A percentile compares a stretch with the other conserved stretches of the same genome.
These are phyloP conservation scores for Leavenworthia alabamica DNA, from an alignment of 345 rosid species.

Conservation along the genomic window DNA sequence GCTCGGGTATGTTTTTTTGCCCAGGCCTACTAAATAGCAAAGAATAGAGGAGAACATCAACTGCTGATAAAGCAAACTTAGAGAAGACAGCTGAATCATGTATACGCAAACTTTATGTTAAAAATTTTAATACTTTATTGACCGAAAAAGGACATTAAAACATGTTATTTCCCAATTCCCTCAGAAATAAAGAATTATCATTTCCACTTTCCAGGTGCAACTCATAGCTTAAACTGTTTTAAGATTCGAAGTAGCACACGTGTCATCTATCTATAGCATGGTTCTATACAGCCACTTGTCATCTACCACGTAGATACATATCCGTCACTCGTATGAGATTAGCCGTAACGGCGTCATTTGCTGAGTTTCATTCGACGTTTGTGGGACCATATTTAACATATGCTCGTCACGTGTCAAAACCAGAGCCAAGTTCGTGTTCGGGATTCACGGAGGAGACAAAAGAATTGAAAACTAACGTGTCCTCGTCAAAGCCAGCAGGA, in stretches of 20 bases:
- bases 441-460: conserved; percentile 18
- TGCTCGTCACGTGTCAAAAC: neutral
- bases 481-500: conserved; percentile 28
- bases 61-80: neutral
- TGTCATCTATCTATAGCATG: neutral
- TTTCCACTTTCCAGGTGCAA: conserved; percentile 27
- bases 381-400: neutral
- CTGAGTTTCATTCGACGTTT: conserved; percentile 6
- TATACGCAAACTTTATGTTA: too few species aligned
- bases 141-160: too few species aligned
- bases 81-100: neutral
- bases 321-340: neutral
- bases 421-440: neutral
- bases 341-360: conserved; percentile 2
- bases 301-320: conserved; percentile 2
- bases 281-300: neutral
- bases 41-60: neutral
- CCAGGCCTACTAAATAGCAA: too few species aligned
- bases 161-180: too few species aligned
- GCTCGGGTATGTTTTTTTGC: too few species aligned
- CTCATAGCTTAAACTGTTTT: conserved; percentile 11
- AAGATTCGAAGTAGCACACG: neutral
- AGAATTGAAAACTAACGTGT: conserved; percentile 15
- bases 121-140: too few species aligned
- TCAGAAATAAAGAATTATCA: too few species aligned